phyloP scores from a whole-genome alignment of 1,139 yeast species.

The Hansenula anomala region DNA sequence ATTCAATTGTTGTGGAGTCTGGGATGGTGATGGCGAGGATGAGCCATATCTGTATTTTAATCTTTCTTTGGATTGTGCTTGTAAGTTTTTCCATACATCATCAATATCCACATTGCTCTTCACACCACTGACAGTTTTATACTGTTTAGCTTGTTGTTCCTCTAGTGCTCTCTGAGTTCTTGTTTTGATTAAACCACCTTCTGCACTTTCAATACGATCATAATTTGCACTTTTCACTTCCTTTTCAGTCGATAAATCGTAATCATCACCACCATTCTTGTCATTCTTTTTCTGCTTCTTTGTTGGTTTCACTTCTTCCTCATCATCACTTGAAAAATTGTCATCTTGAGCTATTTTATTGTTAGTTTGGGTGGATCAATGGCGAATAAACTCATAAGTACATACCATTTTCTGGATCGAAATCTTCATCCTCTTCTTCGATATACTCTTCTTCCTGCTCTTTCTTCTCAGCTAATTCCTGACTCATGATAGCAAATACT shows the following conservation, averaged over 20 bases:
- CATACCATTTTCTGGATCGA: constrained; percentile 38
- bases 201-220: constrained; percentile 40
- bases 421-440: constrained; percentile 67
- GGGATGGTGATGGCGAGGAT: constrained; percentile 16
- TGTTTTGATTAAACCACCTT: constrained; percentile 53
- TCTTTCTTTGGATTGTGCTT: constrained; percentile 21
- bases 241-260: constrained; percentile 25
- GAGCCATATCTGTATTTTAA: constrained; percentile 18
- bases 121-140: constrained; percentile 21
- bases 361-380: too few species aligned
- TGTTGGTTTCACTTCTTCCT: constrained; percentile 14
- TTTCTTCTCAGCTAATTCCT: constrained; percentile 17
- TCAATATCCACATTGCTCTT: constrained; percentile 35
- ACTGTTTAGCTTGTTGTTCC: constrained; percentile 25
- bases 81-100: constrained; percentile 46
- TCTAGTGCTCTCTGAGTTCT: constrained; percentile 47
- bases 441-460: constrained; percentile 35
- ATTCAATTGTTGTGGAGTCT: constrained; percentile 5
- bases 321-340: constrained; percentile 25
- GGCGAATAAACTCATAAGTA: background rate
- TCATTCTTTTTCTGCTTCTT: constrained; percentile 15
- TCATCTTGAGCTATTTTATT: constrained; percentile 11
- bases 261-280: constrained; percentile 16
- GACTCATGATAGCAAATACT: background rate
- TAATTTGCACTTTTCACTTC: constrained; percentile 33